Conservation (phyloP, 2,329 filamentous ascomycete genomes). For the Alternaria conjuncta region DNA sequence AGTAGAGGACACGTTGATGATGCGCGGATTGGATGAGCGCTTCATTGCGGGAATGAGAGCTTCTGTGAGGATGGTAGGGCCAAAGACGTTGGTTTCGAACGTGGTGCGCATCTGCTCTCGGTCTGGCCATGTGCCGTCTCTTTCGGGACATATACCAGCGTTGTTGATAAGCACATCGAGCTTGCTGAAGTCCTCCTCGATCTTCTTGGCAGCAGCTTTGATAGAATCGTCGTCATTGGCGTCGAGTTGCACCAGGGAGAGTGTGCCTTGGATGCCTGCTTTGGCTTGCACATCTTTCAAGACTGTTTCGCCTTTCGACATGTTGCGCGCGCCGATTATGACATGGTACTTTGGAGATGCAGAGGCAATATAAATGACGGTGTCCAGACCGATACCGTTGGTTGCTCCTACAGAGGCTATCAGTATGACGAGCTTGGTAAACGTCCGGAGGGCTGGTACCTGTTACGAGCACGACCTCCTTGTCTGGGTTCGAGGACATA, state of each 20-base stretch:
- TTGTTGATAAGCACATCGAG: conserved; percentile 89
- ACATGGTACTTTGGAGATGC: conserved; percentile 43
- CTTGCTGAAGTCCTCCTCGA: conserved; percentile 35
- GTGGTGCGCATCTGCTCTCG: conserved; percentile 27
- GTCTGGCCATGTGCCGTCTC: conserved; percentile 9
- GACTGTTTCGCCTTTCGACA: conserved; percentile 40
- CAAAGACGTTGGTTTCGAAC: conserved; percentile 49
- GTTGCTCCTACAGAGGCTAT: conserved; percentile 36
- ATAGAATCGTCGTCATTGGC: conserved; percentile 45
- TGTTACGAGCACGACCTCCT: conserved; percentile 40
- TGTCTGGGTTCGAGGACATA: conserved; percentile 18
- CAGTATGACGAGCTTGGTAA: not conserved
- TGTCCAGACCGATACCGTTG: conserved; percentile 47
- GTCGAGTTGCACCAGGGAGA: conserved; percentile 47
- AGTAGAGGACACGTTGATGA: conserved; percentile 47
- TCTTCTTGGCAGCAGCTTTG: conserved; percentile 39
- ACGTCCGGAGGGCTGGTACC: conserved; percentile 8
- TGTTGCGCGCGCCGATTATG: conserved; percentile 44
- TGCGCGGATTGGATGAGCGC: conserved; percentile 32
- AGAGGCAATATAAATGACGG: conserved; percentile 35
- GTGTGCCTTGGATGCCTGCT: conserved; percentile 33
- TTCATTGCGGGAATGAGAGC: conserved; percentile 44
- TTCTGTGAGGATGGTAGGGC: conserved; percentile 41
- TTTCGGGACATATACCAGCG: conserved; percentile 63
- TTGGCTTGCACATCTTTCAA: conserved; percentile 36